Conservation (phyloP, 306 rosid species). For the Cucurbita pepo region DNA sequence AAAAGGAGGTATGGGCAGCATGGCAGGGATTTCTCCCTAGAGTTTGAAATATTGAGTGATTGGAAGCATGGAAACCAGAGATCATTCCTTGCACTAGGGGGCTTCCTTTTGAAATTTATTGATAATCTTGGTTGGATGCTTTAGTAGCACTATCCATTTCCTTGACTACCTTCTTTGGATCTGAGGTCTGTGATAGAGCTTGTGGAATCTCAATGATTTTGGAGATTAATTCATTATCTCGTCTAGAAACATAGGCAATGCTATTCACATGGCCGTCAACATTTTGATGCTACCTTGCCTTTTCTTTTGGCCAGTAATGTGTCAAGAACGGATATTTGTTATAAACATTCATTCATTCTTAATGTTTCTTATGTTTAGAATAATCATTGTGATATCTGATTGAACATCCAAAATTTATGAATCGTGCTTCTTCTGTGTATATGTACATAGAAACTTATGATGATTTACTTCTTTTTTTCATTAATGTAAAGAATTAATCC, state of each 20-base stretch:
- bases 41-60: not conserved
- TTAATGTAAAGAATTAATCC: slow-evolving; percentile 10
- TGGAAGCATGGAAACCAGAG: not conserved
- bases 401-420: not conserved
- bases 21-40: not conserved
- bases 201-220: not conserved
- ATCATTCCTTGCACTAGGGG: not conserved
- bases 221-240: not conserved
- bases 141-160: not conserved
- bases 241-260: not conserved
- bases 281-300: not conserved
- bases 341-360: not conserved
- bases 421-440: slow-evolving; percentile 5
- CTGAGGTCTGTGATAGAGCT: not conserved
- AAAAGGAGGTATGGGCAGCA: not conserved
- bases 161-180: not conserved
- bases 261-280: not conserved
- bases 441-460: not conserved
- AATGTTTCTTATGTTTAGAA: not conserved
- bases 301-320: not conserved
- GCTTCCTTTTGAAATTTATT: not conserved
- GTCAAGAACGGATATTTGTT: not conserved
- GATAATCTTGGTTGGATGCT: not conserved
- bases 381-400: not conserved
- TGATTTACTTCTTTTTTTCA: not conserved